These are phyloP conservation scores for Rhipidocladum racemiflorum DNA, from an alignment of 176 grass and related monocot genomes.

Conservation along the genomic window DNA sequence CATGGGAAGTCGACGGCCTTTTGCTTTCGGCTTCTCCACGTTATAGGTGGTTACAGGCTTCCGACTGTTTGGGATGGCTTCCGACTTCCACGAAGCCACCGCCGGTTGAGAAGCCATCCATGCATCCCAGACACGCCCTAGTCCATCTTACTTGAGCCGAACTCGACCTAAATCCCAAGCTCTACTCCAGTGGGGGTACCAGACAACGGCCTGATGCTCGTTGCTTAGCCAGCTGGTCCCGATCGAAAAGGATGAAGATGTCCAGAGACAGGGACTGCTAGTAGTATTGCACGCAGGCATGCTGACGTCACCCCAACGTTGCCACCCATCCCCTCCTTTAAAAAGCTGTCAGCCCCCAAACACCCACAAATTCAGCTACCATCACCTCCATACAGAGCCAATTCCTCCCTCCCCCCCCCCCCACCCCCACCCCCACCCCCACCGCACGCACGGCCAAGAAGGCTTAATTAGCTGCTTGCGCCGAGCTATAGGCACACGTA, in stretches of 20 bases:
- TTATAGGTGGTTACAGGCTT: too few relatives aligned
- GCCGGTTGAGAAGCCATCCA: too few relatives aligned
- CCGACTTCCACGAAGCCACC: too few relatives aligned
- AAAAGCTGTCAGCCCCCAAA: constrained; percentile 25
- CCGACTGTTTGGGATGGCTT: too few relatives aligned
- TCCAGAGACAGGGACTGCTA: neutral
- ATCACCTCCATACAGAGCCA: constrained; percentile 16
- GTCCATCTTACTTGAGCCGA: too few relatives aligned
- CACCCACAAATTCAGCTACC: neutral
- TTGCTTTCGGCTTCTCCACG: too few relatives aligned
- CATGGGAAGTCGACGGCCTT: too few relatives aligned
- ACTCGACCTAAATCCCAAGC: too few relatives aligned
- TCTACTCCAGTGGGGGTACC: too few relatives aligned
- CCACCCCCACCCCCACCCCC: neutral
- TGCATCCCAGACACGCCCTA: too few relatives aligned
- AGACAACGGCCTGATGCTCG: neutral
- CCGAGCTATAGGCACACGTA: neutral
- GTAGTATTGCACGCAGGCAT: neutral
- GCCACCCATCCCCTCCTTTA: constrained; percentile 36
- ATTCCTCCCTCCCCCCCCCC: neutral
- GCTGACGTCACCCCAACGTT: constrained; percentile 32
- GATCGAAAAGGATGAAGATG: constrained; percentile 32
- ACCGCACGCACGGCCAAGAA: neutral
- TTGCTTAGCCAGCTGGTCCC: neutral
- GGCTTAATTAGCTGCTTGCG: neutral